Base-by-base conservation (phyloP, 139 green algal species). In the Astrephomene gubernaculifera region DNA sequence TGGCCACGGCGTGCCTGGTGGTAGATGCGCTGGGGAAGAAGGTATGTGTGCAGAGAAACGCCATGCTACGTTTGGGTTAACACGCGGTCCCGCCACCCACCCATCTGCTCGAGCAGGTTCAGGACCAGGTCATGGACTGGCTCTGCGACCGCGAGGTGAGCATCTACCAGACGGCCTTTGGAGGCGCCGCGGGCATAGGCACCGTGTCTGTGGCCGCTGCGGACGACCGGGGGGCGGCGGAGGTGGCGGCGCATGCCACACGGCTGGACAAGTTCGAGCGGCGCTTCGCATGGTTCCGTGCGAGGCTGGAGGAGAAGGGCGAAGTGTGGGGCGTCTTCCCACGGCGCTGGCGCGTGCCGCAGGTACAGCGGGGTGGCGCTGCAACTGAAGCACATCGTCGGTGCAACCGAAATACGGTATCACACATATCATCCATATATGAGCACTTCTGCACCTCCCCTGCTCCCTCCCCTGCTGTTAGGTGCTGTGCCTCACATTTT, bases 281-380 rank as follows among this genome's bases (percentile, higher is more conserved):
- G 61, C 93, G 97, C 39, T 99, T 97, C 86, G 86, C 91, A 8
- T 99, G 97, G 97, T 94, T 96, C 57, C 79, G 74, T 17, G 76
- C 49, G 2, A 86, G 92, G 17, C 71, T 95, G 54, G 88, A 92
- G 79, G 92, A 94, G 65, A 87, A 89, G 53, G 81, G 83, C 24
- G 91, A 92, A 54, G 71, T 92, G 67, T 99, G 96, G 97, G 88
- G 82, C 41, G 91, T 99, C 65, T 99, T 99, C 87, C 97, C 97
- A 1, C 78, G 91, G 52, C 31, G 85, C 27, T 99, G 97, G 97
- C 86, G 93, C 6, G 94, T 99, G 68, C 91, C 94, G 38, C 94
- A 97, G 91, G 88, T 98, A 41, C 0, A 79, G 35, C 7, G 69
- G n/a, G 4, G 33, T 44, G 61, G 61, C n/a, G n/a, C n/a, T n/a